Evolutionary conservation across 352 stramenopile species (phyloP).

Genomic region (Pythium rishiriense): DNA sequence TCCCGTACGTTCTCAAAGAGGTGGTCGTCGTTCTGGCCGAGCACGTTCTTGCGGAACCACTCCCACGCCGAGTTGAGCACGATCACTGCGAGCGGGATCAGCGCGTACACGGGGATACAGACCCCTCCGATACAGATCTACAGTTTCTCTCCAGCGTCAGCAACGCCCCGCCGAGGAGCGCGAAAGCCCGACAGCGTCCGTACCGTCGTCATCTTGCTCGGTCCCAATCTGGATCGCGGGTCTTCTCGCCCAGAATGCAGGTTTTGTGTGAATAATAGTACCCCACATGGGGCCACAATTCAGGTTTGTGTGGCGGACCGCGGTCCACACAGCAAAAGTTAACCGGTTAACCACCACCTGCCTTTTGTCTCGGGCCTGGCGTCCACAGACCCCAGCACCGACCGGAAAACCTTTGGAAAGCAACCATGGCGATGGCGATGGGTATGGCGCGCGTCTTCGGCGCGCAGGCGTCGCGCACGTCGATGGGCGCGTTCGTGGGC

Average conservation of each 20-base stretch:
- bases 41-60: constrained; percentile 66
- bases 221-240: not conserved
- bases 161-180: too few relatives aligned
- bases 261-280: not conserved
- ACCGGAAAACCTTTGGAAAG: not conserved
- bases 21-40: constrained; percentile 52
- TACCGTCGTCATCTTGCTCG: constrained; percentile 32
- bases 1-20: constrained; percentile 35
- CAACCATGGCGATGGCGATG: constrained; percentile 74
- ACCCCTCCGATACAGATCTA: constrained; percentile 83
- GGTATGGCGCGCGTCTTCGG: constrained; percentile 68
- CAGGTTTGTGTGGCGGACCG: constrained; percentile 16
- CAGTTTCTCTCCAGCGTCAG: not conserved
- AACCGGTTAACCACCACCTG: constrained; percentile 21
- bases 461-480: constrained; percentile 28
- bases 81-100: constrained; percentile 73
- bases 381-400: not conserved
- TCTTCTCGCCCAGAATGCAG: not conserved
- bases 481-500: constrained; percentile 11
- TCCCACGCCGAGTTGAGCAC: constrained; percentile 66
- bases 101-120: constrained; percentile 76
- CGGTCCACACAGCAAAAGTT: constrained; percentile 12
- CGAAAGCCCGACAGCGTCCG: not conserved
- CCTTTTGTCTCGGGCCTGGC: not conserved
- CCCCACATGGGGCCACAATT: constrained; percentile 8